Evolutionary conservation across 257 asterid species (phyloP).

Genomic region (Thymus mandschuricus): DNA sequence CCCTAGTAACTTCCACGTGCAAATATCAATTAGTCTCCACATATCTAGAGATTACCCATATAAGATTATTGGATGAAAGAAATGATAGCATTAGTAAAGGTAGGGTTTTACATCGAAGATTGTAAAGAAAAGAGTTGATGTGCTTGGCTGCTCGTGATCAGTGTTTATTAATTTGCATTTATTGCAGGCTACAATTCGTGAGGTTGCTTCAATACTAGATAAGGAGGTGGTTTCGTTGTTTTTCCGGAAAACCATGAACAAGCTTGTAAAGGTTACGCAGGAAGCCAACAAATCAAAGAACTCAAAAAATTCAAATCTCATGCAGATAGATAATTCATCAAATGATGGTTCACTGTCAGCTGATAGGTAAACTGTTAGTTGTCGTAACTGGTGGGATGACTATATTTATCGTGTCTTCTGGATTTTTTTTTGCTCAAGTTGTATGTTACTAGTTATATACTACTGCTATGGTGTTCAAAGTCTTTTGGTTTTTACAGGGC

Average conservation of each 20-base stretch:
- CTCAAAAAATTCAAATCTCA: slow-evolving; percentile 46
- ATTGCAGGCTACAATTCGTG: slow-evolving; percentile 72
- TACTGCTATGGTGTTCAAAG: not conserved
- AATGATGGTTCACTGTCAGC: slow-evolving; percentile 46
- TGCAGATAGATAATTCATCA: slow-evolving; percentile 71
- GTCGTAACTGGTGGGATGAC: not conserved
- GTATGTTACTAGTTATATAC: not conserved
- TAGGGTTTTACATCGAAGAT: not conserved
- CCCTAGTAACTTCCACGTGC: not conserved
- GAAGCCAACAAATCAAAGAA: slow-evolving; percentile 51
- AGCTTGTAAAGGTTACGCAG: slow-evolving; percentile 63
- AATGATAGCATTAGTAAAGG: not conserved
- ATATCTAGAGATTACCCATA: not conserved
- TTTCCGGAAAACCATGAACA: slow-evolving; percentile 63
- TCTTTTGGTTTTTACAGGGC: slow-evolving; percentile 59
- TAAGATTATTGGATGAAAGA: not conserved
- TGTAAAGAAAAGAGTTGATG: not conserved
- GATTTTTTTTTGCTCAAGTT: slow-evolving; percentile 18
- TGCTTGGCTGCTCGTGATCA: not conserved
- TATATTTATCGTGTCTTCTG: slow-evolving; percentile 8
- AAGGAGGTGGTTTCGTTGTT: slow-evolving; percentile 54
- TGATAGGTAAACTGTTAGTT: slow-evolving; percentile 55
- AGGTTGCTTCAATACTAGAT: slow-evolving; percentile 76
- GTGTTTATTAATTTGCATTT: slow-evolving; percentile 28
- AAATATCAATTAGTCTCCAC: not conserved